Percentiles rank a stretch among this genome's conserved stretches.
Evolutionary conservation across 331 rosid species (phyloP).

Genomic region (Rhamnella rubrinervis): DNA sequence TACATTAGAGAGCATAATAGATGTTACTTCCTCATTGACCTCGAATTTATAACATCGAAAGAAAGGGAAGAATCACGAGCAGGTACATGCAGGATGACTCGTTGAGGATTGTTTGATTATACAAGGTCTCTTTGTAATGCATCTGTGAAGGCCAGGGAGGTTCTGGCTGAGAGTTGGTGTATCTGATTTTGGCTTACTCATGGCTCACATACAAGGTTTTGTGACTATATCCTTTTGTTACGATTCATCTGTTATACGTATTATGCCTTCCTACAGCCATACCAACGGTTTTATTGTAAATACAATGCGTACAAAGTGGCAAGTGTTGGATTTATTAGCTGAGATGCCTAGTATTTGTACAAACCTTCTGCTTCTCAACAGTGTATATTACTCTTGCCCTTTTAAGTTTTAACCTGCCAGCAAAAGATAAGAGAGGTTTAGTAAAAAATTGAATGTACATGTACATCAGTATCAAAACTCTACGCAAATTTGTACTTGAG

Average conservation of each 20-base stretch:
- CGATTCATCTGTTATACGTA: not conserved
- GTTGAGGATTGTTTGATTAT: not conserved
- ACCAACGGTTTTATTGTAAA: not conserved
- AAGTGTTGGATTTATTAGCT: too few species aligned
- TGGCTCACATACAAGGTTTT: too few species aligned
- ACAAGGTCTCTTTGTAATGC: not conserved
- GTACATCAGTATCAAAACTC: too few species aligned
- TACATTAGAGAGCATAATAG: slow-evolving; percentile 55
- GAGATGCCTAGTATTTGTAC: not conserved
- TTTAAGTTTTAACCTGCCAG: too few species aligned
- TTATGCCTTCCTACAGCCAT: not conserved
- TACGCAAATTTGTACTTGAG: too few species aligned
- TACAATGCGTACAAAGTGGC: too few species aligned
- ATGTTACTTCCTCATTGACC: slow-evolving; percentile 67
- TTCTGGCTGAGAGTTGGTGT: not conserved
- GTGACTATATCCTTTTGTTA: too few species aligned
- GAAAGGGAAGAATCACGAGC: slow-evolving; percentile 30
- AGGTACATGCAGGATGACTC: slow-evolving; percentile 29
- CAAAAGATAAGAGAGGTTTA: too few species aligned
- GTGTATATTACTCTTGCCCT: too few species aligned
- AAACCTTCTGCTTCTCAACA: not conserved
- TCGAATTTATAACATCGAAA: slow-evolving; percentile 49
- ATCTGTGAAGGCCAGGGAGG: not conserved
- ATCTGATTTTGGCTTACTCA: not conserved
- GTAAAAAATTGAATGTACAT: too few species aligned